These are phyloP conservation scores for Leishmania aethiopica DNA, from an alignment of 208 protist species.

Conservation along the genomic window DNA sequence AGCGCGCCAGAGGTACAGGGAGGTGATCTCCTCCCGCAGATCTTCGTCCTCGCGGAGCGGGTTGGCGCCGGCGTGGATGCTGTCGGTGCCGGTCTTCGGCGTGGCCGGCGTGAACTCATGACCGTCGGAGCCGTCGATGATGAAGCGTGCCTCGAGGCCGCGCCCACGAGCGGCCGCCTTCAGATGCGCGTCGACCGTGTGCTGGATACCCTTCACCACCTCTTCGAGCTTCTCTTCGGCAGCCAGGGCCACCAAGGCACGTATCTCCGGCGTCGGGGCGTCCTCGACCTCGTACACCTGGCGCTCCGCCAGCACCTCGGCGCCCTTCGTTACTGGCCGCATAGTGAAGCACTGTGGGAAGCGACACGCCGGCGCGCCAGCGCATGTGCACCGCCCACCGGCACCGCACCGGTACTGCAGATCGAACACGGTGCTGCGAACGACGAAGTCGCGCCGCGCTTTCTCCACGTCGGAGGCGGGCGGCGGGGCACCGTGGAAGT, in stretches of 20 bases:
- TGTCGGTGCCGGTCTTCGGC: slow-evolving; percentile 44
- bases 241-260: slow-evolving; percentile 50
- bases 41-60: slow-evolving; percentile 49
- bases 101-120: slow-evolving; percentile 37
- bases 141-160: slow-evolving; percentile 31
- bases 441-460: slow-evolving; percentile 36
- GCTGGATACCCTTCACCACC: slow-evolving; percentile 59
- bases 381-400: slow-evolving; percentile 70
- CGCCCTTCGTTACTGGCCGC: slow-evolving; percentile 77
- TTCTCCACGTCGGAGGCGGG: slow-evolving; percentile 25
- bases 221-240: slow-evolving; percentile 52
- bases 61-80: slow-evolving; percentile 45
- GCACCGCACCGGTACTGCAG: slow-evolving; percentile 76
- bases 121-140: slow-evolving; percentile 21
- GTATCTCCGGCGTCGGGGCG: slow-evolving; percentile 51
- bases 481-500: slow-evolving; percentile 27
- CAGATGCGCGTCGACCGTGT: slow-evolving; percentile 41
- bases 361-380: slow-evolving; percentile 50
- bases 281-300: slow-evolving; percentile 64
- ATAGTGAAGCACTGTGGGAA: slow-evolving; percentile 77
- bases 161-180: slow-evolving; percentile 38
- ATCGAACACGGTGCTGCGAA: slow-evolving; percentile 71
- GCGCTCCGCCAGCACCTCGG: slow-evolving; percentile 68
- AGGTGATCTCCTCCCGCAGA: slow-evolving; percentile 58
- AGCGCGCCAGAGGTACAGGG: slow-evolving; percentile 79